Conservation (phyloP, 2,329 filamentous ascomycete species). For the Aspergillus costaricaensis region DNA sequence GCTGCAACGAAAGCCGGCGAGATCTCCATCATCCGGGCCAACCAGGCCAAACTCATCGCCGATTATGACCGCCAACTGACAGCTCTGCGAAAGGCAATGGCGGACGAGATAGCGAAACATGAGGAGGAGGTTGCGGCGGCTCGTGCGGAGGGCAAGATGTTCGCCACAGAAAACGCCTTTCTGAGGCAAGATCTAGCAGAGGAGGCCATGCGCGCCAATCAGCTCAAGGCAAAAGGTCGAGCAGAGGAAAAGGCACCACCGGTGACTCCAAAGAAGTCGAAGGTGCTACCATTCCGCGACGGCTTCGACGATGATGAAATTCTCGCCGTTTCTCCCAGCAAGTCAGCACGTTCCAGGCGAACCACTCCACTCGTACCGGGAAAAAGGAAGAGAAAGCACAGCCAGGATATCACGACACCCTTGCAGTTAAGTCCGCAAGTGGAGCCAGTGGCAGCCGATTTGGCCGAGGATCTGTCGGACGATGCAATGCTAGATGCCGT, state of each 20-base stretch:
- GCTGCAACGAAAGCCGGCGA: conserved; percentile 59
- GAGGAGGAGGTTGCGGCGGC: conserved; percentile 57
- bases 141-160: conserved; percentile 56
- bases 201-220: conserved; percentile 53
- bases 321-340: conserved; percentile 57
- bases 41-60: conserved; percentile 55
- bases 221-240: conserved; percentile 40
- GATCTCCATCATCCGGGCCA: conserved; percentile 62
- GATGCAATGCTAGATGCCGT: conserved; percentile 21
- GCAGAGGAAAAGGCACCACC: conserved; percentile 42
- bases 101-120: conserved; percentile 55
- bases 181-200: conserved; percentile 62
- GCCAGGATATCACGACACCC: conserved; percentile 56
- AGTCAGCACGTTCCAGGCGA: conserved; percentile 51
- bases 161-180: conserved; percentile 62
- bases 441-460: conserved; percentile 29
- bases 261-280: conserved; percentile 55
- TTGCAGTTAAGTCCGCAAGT: conserved; percentile 43
- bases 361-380: conserved; percentile 57
- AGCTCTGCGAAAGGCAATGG: conserved; percentile 56
- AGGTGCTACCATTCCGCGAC: conserved; percentile 55
- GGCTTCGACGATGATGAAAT: conserved; percentile 67
- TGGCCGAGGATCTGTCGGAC: conserved; percentile 27
- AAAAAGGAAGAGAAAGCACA: conserved; percentile 58
- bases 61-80: conserved; percentile 56